Evolutionary conservation across 768 basidiomycete species (phyloP), one percentile per base, ranked within the genome.

Genomic region (Lactarius hatsudake): DNA sequence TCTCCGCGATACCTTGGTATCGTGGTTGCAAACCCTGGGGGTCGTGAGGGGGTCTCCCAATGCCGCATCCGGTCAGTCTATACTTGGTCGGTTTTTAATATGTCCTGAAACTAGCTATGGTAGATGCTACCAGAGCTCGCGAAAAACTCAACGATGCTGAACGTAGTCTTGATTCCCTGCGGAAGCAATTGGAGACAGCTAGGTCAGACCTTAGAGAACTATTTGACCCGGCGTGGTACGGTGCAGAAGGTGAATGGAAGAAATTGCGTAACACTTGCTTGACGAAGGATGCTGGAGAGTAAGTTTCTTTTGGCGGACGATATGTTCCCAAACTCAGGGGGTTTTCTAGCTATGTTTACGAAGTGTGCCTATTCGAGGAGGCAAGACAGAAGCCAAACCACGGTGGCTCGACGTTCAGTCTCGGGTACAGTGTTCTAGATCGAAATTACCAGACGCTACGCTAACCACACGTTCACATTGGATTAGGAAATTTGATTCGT

Each of bases 201-300:
- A 80, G 83, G 62, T 76, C 82, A 28, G 88, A 90, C 51, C 75
- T 93, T 13, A 76, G 75, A 1, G 86, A 90, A 65, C 81, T 98
- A 28, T 92, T 88, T 73, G 79, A 87, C 66, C 77, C 77, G 10
- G 75, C 86, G 23, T 84, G 83, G 42, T 97, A 90, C 71, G 95
- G 95, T 23, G 75, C 79, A 1, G 81, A 92, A 32, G 96, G 93
- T 59, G 93, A 97, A 78, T 99, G 94, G 94, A 96, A 96, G 82
- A 97, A 96, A 79, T 84, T 99, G 7, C 90, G 96, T 26, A 83
- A 85, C 6, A 79, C 82, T 1, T 98, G 96, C 72, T 75, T 98
- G 15, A 85, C 87, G 74, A 90, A 87, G 74, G 86, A 96, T 62
- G 81, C 84, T 5, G 96, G 97, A 82, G 96, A 97, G 93, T 97